Base-by-base conservation (phyloP, 2,329 filamentous ascomycete species). In the Fusarium pseudocircinatum region DNA sequence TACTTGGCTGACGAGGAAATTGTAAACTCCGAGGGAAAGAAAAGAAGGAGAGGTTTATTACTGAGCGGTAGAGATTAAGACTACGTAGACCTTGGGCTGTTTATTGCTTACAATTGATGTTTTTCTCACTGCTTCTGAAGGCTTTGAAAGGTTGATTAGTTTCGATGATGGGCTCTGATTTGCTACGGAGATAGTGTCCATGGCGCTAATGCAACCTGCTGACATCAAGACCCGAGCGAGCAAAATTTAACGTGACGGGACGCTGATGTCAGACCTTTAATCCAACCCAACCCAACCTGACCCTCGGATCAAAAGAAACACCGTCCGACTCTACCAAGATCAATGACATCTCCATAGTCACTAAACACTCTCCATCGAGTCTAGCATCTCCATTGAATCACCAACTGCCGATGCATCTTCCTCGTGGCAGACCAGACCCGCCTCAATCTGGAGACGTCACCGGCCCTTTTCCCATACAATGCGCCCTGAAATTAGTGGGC, bases 171-270 rank as follows among this genome's bases (percentile, higher is more conserved):
- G 13, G 16, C 50, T 54, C 57, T 65, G 62, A 63, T 46, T 65
- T 32, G 62, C 50, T 36, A 8, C n/a, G 20, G 40, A 26, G 30
- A 30, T 40, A 28, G 26, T 30, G 8, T 16, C 20, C 2, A 14
- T 13, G 37, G 52, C 73, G 67, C 74, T 77, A 78, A 77, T 78
- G 75, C 75, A 73, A 70, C 58, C 52, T 70, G 75, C 66, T 73
- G 67, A 75, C 71, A 59, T 60, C 66, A 66, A 63, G 56, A 46
- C 24, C 71, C 49, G 52, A 49, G 10, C 44, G 50, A 49, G 12
- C 42, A 69, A 37, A 56, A 34, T 53, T 52, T 58, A 49, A 44
- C 26, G 22, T 34, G 52, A 60, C 36, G 42, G 32, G 57, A n/a
- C 24, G 11, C 57, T 67, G 70, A 68, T 69, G 70, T 73, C 71